These are phyloP conservation scores for Laburnicola sp. DNA, from an alignment of 2,329 filamentous ascomycete genomes.

Conservation along the genomic window DNA sequence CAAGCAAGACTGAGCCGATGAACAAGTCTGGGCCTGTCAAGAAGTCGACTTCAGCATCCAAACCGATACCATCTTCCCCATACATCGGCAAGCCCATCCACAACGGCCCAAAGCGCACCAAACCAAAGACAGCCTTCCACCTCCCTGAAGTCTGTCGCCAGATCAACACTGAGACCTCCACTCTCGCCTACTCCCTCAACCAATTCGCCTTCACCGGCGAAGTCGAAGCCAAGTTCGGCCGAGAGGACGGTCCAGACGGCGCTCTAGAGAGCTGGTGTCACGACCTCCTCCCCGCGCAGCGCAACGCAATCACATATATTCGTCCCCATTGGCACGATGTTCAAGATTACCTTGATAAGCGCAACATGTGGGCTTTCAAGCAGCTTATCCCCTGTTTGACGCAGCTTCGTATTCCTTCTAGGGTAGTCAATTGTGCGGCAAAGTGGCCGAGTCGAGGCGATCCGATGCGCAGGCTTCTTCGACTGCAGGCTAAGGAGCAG, in stretches of 20 bases:
- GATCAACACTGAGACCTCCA: constrained; percentile 19
- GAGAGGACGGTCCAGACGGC: constrained; percentile 7
- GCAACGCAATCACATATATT: constrained; percentile 5
- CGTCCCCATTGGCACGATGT: constrained; percentile 12
- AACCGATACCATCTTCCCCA: background rate
- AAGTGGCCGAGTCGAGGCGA: constrained; percentile 1
- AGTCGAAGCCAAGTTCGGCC: constrained; percentile 2
- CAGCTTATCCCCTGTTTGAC: constrained; percentile 3
- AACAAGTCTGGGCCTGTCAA: background rate
- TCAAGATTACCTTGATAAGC: background rate
- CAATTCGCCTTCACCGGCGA: constrained; percentile 12
- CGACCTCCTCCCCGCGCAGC: constrained; percentile 6
- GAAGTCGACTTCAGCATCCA: background rate
- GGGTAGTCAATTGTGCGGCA: constrained; percentile 1
- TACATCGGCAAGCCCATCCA: constrained; percentile 1
- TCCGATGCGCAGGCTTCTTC: background rate
- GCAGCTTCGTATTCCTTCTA: constrained; percentile 3
- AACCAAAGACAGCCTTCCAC: constrained; percentile 10
- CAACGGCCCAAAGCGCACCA: constrained; percentile 1
- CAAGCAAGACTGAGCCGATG: too few relatives aligned
- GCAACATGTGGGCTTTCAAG: constrained; percentile 5
- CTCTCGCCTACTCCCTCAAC: constrained; percentile 12
- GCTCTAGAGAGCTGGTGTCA: constrained; percentile 8
- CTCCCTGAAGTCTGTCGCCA: constrained; percentile 17
- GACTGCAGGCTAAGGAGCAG: background rate